These are phyloP conservation scores for Filobasidium wieringae DNA, from an alignment of 768 basidiomycete genomes.

Conservation along the genomic window DNA sequence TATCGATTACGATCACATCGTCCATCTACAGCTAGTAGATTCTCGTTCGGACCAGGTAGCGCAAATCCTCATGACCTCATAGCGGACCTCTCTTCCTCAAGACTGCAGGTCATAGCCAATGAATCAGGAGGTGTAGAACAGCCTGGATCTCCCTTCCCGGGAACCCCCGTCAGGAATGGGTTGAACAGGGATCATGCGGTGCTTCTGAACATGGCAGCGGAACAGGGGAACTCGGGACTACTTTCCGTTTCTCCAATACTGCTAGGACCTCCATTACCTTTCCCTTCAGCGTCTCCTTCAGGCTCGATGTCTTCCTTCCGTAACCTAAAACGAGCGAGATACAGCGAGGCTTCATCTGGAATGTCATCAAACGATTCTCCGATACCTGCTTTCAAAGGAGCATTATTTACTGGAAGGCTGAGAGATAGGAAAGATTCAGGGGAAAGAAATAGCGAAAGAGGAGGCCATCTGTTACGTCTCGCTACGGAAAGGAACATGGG, in stretches of 20 bases:
- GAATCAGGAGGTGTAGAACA: too few relatives aligned
- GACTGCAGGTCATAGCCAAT: neutral
- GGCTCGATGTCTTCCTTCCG: neutral
- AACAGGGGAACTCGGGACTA: constrained; percentile 12
- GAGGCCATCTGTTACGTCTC: neutral
- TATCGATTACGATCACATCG: neutral
- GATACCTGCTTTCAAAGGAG: neutral
- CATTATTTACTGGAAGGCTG: neutral
- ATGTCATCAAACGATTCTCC: neutral
- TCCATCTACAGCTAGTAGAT: neutral
- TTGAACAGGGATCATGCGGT: constrained; percentile 1
- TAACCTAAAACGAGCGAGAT: neutral
- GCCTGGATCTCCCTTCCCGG: too few relatives aligned
- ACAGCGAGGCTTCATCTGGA: neutral
- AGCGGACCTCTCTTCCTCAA: neutral
- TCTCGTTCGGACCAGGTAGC: neutral
- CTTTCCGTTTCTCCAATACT: neutral
- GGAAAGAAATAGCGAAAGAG: neutral
- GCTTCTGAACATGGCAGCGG: constrained; percentile 1
- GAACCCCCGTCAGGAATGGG: neutral
- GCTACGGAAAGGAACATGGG: neutral
- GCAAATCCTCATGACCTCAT: neutral
- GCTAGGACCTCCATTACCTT: neutral
- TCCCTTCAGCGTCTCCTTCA: neutral
- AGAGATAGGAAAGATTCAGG: neutral